phyloP scores from a whole-genome alignment of 2,329 filamentous ascomycete genomes.

The Pseudogymnoascus sp. region DNA sequence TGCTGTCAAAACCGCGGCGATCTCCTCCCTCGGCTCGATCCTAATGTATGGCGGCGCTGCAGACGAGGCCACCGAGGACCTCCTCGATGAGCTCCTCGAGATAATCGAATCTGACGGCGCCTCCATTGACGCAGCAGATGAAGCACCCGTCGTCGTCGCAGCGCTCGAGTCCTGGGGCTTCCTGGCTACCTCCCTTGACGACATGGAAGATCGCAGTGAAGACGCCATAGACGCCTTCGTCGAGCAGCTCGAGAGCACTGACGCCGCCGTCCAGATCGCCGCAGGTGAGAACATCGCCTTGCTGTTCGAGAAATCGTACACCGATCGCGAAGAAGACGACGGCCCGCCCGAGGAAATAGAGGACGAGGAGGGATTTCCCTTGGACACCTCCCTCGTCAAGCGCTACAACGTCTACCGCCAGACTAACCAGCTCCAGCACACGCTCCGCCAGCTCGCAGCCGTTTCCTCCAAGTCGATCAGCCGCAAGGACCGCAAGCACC shows the following conservation, averaged over 20 bases:
- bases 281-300: constrained; percentile 67
- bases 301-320: constrained; percentile 57
- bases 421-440: constrained; percentile 51
- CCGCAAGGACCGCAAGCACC: constrained; percentile 58
- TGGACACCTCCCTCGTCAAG: constrained; percentile 44
- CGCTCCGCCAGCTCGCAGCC: constrained; percentile 51
- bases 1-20: constrained; percentile 54
- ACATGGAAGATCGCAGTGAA: constrained; percentile 57
- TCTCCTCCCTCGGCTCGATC: constrained; percentile 55
- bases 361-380: constrained; percentile 28
- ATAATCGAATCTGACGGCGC: constrained; percentile 62
- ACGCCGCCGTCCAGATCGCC: constrained; percentile 57
- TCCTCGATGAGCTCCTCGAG: constrained; percentile 61
- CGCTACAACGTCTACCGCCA: constrained; percentile 63
- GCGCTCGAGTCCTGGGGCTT: constrained; percentile 64
- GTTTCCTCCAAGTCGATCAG: constrained; percentile 55
- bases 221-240: constrained; percentile 60
- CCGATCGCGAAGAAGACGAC: constrained; percentile 39
- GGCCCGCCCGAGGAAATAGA: constrained; percentile 33
- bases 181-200: constrained; percentile 58
- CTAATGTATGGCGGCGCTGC: constrained; percentile 61
- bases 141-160: constrained; percentile 53
- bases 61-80: constrained; percentile 52
- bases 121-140: constrained; percentile 55
- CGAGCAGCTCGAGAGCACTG: constrained; percentile 60